Evolutionary conservation across 139 green algal species (phyloP), one percentile per base, ranked within the genome.

Genomic region (Auxenochlorella pyrenoidosa): DNA sequence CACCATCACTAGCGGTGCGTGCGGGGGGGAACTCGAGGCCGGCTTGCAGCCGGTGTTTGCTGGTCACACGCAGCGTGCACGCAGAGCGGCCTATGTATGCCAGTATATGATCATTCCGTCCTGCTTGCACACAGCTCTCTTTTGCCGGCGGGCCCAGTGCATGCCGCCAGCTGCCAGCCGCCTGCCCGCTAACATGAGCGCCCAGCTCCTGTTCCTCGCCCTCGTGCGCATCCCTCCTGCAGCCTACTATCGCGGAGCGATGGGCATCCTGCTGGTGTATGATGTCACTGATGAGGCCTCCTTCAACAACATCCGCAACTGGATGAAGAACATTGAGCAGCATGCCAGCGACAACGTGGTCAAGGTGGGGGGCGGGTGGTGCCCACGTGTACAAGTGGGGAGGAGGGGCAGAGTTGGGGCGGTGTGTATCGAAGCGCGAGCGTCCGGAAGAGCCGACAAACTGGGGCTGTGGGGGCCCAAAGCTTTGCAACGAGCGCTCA

Each of bases 291-390:
- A 99, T 84, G 96, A 98, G 87, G 89, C 92, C 32, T 98, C 94
- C 34, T 99, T 99, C 92, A 97, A 97, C 91, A 99, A 99, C 91
- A 96, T 99, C 58, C 92, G 96, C 30, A 98, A 98, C 88, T 99
- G 97, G 97, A 99, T 99, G 95, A 90, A 94, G n/a, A 99, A 99
- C 90, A 99, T 99, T 87, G 94, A 99, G 89, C 93, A 98, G 92
- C 96, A 99, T 89, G 97, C 97, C 26, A 96, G 92, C 26, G 95
- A 98, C 77, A 96, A 93, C 59, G 97, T 99, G n/a, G 98, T 98
- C 90, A 98, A 98, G 94, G 95, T 81, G 75, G 32, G 75, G 0
- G 73, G 73, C 54, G 22, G 54, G 47, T 24, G 15, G 28, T 63
- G 54, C 18, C 6, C 24, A 41, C 3, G 19, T 76, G 47, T 18